These are phyloP conservation scores for Petrea volubilis DNA, from an alignment of 257 asterid species.

Conservation along the genomic window DNA sequence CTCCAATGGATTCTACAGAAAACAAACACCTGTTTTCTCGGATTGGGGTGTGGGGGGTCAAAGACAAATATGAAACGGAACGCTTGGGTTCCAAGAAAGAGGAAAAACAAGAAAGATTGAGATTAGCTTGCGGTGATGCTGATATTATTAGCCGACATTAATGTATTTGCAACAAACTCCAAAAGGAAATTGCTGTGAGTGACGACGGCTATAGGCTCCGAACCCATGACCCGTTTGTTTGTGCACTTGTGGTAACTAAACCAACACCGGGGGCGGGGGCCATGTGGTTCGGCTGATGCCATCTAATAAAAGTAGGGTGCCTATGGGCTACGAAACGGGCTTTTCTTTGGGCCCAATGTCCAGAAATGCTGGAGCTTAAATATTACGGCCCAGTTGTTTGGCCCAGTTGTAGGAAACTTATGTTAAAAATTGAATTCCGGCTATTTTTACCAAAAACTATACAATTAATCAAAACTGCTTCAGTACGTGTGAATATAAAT, in stretches of 20 bases:
- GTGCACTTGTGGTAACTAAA: neutral
- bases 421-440: too few relatives aligned
- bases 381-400: too few relatives aligned
- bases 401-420: too few relatives aligned
- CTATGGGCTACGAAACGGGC: neutral
- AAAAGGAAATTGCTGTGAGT: neutral
- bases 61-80: neutral
- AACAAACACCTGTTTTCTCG: neutral
- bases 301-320: neutral
- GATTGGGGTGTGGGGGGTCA: conserved; percentile 23
- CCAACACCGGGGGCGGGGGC: neutral
- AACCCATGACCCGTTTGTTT: conserved; percentile 20
- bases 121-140: conserved; percentile 23
- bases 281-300: conserved; percentile 36
- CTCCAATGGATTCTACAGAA: neutral
- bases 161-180: neutral
- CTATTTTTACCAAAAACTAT: too few relatives aligned
- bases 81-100: conserved; percentile 8
- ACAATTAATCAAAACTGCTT: too few relatives aligned
- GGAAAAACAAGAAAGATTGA: neutral
- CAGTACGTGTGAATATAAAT: too few relatives aligned
- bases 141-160: conserved; percentile 23
- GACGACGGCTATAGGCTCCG: conserved; percentile 19
- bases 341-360: neutral
- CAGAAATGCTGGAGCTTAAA: too few relatives aligned